Evolutionary conservation across 305 asterid genomes (phyloP).

Genomic region (Plantago coronopus): DNA sequence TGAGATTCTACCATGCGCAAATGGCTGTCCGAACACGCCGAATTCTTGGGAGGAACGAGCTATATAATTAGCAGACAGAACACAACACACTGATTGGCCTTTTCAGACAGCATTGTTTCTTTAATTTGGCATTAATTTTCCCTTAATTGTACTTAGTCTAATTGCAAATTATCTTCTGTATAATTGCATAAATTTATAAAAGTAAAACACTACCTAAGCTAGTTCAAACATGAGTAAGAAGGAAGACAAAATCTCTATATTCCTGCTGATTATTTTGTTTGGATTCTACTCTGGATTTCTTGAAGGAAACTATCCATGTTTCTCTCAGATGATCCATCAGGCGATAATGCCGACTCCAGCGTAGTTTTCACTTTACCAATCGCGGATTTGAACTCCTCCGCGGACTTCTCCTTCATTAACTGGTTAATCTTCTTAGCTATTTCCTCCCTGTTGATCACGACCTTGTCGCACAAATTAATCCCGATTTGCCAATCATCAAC

Average conservation of each 20-base stretch:
- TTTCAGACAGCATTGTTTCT: too few species aligned
- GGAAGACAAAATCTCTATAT: neutral
- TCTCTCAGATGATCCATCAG: constrained; percentile 32
- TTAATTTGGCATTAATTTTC: neutral
- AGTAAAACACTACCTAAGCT: neutral
- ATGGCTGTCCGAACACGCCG: neutral
- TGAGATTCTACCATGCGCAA: neutral
- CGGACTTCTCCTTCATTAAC: constrained; percentile 32
- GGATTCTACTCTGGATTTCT: neutral
- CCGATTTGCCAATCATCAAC: constrained; percentile 53
- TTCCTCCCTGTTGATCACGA: constrained; percentile 10
- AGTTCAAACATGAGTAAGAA: neutral
- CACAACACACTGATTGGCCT: neutral
- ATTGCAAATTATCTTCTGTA: too few species aligned
- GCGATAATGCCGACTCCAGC: constrained; percentile 26
- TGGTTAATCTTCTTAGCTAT: constrained; percentile 25
- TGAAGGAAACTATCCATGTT: constrained; percentile 12
- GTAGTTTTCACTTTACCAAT: constrained; percentile 26
- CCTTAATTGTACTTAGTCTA: too few species aligned
- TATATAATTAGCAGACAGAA: neutral
- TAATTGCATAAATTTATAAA: too few species aligned
- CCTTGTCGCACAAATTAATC: constrained; percentile 30
- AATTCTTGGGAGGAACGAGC: neutral
- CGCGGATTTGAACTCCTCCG: constrained; percentile 23
- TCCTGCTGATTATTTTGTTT: neutral